phyloP scores from a whole-genome alignment of 1,284 basidiomycete species.

The Cryptococcus sp. region DNA sequence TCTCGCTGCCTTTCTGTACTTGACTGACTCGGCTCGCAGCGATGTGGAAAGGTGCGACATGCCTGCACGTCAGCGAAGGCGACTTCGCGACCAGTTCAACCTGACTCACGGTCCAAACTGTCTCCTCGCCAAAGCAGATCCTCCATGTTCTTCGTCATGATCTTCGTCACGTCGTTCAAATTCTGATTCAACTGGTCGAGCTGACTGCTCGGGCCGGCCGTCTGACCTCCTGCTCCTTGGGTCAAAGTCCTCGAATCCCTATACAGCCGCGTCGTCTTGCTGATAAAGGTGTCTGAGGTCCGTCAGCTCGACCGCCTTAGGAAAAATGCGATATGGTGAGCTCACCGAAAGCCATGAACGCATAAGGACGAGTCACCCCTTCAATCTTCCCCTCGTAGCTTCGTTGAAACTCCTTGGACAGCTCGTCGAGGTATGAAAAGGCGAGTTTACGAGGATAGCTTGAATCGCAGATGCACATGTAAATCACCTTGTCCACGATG shows the following conservation, averaged over 20 bases:
- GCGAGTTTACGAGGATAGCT: slow-evolving; percentile 96
- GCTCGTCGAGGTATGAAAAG: slow-evolving; percentile 94
- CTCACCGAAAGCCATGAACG: slow-evolving; percentile 91
- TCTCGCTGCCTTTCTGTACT: slow-evolving; percentile 90
- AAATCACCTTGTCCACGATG: slow-evolving; percentile 87
- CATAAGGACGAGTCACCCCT: slow-evolving; percentile 78
- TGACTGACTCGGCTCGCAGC: slow-evolving; percentile 93
- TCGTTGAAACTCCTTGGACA: slow-evolving; percentile 88
- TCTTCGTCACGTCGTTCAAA: slow-evolving; percentile 91
- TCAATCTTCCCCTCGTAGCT: slow-evolving; percentile 90
- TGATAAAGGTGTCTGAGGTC: slow-evolving; percentile 93
- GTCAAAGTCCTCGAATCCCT: slow-evolving; percentile 81
- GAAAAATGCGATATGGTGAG: slow-evolving; percentile 14
- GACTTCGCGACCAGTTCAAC: too few relatives aligned
- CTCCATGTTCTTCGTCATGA: slow-evolving; percentile 99
- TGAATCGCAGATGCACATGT: slow-evolving; percentile 91
- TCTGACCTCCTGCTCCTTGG: slow-evolving; percentile 40
- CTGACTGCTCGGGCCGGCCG: slow-evolving; percentile 44
- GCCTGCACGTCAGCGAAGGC: slow-evolving; percentile 51
- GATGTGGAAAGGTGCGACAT: slow-evolving; percentile 98
- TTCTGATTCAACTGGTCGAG: slow-evolving; percentile 92
- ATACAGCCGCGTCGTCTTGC: slow-evolving; percentile 92
- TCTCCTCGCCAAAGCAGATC: slow-evolving; percentile 97
- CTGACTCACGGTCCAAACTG: slow-evolving; percentile 74
- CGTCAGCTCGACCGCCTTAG: background rate